Base-by-base conservation (phyloP, 768 basidiomycete species). In the Cubamyces lactineus region DNA sequence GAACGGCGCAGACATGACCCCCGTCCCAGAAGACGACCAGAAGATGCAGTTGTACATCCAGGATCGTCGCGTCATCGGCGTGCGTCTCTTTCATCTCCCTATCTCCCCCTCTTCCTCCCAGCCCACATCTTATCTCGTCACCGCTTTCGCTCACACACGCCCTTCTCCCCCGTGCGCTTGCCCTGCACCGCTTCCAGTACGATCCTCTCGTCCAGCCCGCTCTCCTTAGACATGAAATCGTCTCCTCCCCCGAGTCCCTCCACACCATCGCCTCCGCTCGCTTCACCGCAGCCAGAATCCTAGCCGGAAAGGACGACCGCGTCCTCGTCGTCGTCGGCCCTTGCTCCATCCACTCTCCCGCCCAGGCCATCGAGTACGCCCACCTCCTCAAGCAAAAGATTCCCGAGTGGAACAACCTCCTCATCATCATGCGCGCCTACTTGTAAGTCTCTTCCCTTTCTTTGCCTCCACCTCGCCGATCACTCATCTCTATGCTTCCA, bases 141-240 rank as follows among this genome's bases (percentile, higher is more conserved):
- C 43, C 53, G 15, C 59, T 51, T 43, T 41, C 38, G 13, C 68
- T 57, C 46, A 34, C 50, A 53, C 46, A 28, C 21, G 38, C 57
- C 34, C 53, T 38, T 38, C 43, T 34, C 42, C 13, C 47, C 34
- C 15, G 15, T 39, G 23, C 26, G 19, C 23, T 26, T 26, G 46
- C 46, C 23, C 46, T 21, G 17, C 48, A 40, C 54, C 61, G 56
- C 21, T n/a, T 59, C 65, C 69, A 95, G 92, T 96, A 98, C 73
- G 96, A 98, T 68, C 96, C 96, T n/a, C 85, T 98, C 45, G 87
- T 97, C 62, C 93, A 96, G 69, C 96, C 96, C 6, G 91, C 92
- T 1, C 80, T 98, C 53, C 87, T 99, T 57, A 83, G 91, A 61
- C 89, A 95, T 64, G 96, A 98, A 68, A 83, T 98, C 55, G 83